A percentile compares a stretch with the other conserved stretches of the same genome.
phyloP scores from a whole-genome alignment of 768 basidiomycete genomes.

The Auriculariales sp. region DNA sequence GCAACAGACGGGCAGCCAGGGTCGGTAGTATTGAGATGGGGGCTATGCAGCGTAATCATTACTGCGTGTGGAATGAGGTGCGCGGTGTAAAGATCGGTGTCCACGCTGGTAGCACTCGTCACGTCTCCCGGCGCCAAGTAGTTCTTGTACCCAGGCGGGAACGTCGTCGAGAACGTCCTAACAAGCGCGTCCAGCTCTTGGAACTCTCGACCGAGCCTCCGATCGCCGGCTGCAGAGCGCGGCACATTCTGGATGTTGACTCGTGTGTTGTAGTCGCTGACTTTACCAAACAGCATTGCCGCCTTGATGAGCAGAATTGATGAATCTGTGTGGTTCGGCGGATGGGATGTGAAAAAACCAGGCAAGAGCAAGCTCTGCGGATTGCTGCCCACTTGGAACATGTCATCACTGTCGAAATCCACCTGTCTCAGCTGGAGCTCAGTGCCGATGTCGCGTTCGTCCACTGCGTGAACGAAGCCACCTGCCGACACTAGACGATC shows the following conservation, averaged over 20 bases:
- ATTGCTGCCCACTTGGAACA: slow-evolving; percentile 32
- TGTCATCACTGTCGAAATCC: slow-evolving; percentile 65
- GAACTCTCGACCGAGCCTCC: slow-evolving; percentile 27
- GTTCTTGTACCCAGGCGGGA: slow-evolving; percentile 54
- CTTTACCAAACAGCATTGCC: slow-evolving; percentile 71
- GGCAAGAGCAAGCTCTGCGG: slow-evolving; percentile 55
- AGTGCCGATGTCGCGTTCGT: slow-evolving; percentile 73
- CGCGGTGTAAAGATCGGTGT: slow-evolving; percentile 79
- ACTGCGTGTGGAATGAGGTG: slow-evolving; percentile 82
- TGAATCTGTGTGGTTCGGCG: slow-evolving; percentile 66
- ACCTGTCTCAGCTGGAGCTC: slow-evolving; percentile 62
- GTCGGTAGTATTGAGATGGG: slow-evolving; percentile 64
- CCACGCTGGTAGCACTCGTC: slow-evolving; percentile 39
- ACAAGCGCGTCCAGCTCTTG: slow-evolving; percentile 56
- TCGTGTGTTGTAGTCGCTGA: slow-evolving; percentile 76
- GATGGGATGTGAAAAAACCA: slow-evolving; percentile 56
- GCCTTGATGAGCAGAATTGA: slow-evolving; percentile 72
- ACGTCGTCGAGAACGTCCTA: slow-evolving; percentile 48
- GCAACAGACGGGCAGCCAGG: slow-evolving; percentile 48
- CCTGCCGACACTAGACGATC: slow-evolving; percentile 71
- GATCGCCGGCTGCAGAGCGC: slow-evolving; percentile 33
- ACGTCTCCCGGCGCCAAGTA: slow-evolving; percentile 38
- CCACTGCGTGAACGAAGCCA: slow-evolving; percentile 76
- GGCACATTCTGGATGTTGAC: slow-evolving; percentile 53
- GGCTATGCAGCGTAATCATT: slow-evolving; percentile 74